Evolutionary conservation across 768 basidiomycete genomes (phyloP), one percentile per base, ranked within the genome.

Genomic region (Podaxis mareebaensis): DNA sequence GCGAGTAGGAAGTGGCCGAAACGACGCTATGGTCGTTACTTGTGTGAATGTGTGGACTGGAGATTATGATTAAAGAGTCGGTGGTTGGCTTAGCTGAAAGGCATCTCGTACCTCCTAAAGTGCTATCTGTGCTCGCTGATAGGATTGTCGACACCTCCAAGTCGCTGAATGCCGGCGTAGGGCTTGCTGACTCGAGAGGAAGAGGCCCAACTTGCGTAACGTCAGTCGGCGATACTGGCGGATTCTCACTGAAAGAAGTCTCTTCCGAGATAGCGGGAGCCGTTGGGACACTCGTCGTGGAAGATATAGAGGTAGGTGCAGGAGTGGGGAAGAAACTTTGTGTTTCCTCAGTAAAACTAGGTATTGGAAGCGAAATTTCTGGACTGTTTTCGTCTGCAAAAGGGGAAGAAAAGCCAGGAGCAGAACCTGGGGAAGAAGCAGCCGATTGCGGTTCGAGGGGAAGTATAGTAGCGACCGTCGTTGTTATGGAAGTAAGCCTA

Each of bases 41-140:
- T 53, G n/a, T 1, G 60, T 61, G 24, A 40, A 54, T 5, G 52
- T 61, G 13, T 61, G 53, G 4, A 61, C 60, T 61, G 24, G 11
- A 39, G 30, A 7, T 46, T 8, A 46, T 46, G 20, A 17, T 46
- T 10, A 46, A 46, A 7, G n/a, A 2, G 20, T 17, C 5, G 44
- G n/a, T 20, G 12, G 20, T 6, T 46, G 15, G 15, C 20, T 20
- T 46, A 17, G 20, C 7, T 3, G 20, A 20, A 46, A 10, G 44
- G 44, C 17, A 20, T 46, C 17, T 33, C 24, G 3, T 61, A 61
- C 60, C 60, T 53, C 52, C 52, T 11, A 15, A 33, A 5, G 53
- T 55, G 24, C 52, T 22, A 8, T 53, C 60, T 10, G 60, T 54
- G 24, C 24, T 42, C 6, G 60, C 51, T 39, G 40, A 39, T n/a